phyloP scores from a whole-genome alignment of 2,329 filamentous ascomycete species.

The Colletotrichum somersetense region DNA sequence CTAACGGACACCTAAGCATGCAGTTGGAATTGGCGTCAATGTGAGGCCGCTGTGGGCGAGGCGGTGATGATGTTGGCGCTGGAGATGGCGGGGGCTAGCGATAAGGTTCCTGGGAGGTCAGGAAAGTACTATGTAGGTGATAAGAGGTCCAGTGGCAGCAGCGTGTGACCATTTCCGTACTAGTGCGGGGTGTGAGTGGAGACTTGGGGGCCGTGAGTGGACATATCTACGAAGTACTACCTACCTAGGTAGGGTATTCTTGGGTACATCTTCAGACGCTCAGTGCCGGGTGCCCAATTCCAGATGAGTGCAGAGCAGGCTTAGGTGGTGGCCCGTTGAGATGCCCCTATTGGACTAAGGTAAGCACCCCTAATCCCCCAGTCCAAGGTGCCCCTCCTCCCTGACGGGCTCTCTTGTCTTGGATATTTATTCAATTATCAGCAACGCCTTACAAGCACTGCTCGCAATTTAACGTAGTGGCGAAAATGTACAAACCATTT shows the following conservation, averaged over 20 bases:
- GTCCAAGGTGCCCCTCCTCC: not conserved
- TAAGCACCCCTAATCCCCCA: not conserved
- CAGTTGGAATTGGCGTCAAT: conserved; percentile 3
- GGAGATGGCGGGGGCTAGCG: not conserved
- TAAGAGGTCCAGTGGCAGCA: conserved; percentile 24
- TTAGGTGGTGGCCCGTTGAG: not conserved
- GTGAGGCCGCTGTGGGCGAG: conserved; percentile 2
- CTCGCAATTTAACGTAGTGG: not conserved
- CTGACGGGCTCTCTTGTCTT: not conserved
- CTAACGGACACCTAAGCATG: not conserved
- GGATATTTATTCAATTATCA: not conserved
- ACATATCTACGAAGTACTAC: not conserved
- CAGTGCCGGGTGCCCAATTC: too few species aligned
- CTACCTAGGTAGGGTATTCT: too few species aligned
- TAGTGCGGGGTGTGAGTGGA: conserved; percentile 23
- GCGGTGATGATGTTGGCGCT: not conserved
- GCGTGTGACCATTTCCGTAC: conserved; percentile 16
- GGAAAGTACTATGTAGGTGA: not conserved
- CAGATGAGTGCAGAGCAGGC: not conserved
- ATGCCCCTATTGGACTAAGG: not conserved
- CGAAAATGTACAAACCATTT: not conserved
- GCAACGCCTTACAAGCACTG: not conserved
- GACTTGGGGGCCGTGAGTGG: not conserved
- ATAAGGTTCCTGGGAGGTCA: conserved; percentile 22
- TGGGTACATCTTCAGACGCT: not conserved